A percentile compares a stretch with the other conserved stretches of the same genome.
Conservation (phyloP, 208 protist genomes). For the Acanthamoeba healyi region DNA sequence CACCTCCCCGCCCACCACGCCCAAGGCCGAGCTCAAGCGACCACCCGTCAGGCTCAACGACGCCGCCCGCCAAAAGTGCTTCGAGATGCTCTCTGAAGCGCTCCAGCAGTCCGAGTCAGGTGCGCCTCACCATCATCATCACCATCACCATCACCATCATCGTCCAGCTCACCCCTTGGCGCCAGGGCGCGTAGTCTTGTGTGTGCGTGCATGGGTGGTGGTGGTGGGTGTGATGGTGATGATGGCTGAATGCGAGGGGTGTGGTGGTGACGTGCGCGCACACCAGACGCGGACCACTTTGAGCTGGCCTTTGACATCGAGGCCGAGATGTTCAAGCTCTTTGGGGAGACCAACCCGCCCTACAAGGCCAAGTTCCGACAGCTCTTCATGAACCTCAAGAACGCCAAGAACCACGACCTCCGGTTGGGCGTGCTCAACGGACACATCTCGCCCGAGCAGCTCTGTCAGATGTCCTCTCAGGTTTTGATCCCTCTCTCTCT, state of each 20-base stretch:
- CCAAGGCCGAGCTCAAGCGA: neutral
- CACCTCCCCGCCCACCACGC: neutral
- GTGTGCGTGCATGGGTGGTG: no score
- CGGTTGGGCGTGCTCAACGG: neutral
- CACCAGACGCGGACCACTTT: neutral
- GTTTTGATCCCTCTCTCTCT: neutral
- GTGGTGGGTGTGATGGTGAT: no score
- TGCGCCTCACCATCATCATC: no score
- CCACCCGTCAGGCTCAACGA: neutral
- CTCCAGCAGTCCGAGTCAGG: neutral
- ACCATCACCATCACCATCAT: no score
- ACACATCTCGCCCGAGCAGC: neutral
- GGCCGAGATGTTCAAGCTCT: neutral
- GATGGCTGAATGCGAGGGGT: no score
- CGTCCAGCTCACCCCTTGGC: no score
- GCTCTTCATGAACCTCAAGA: constrained; percentile 71
- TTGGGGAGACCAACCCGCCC: neutral
- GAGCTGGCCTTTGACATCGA: neutral
- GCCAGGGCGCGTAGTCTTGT: neutral
- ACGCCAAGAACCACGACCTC: constrained; percentile 60
- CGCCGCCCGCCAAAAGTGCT: neutral
- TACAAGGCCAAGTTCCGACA: constrained; percentile 72
- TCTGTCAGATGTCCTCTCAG: neutral
- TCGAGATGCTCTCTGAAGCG: neutral
- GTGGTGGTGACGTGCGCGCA: no score